These are phyloP conservation scores for Aspergillus sp. DNA, from an alignment of 2,329 filamentous ascomycete species.

Conservation along the genomic window DNA sequence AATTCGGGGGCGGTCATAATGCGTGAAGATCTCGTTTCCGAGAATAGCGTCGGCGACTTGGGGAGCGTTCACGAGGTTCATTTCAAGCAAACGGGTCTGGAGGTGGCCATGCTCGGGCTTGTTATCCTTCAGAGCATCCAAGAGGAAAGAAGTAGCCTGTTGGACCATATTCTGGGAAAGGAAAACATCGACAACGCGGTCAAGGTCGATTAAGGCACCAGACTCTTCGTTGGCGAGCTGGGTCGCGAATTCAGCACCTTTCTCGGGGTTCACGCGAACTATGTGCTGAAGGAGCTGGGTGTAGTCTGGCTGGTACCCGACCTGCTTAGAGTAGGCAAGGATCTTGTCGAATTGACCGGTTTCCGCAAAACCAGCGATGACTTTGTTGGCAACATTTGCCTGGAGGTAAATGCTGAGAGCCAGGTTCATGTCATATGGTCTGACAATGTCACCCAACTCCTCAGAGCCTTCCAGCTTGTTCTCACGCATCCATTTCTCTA, in stretches of 20 bases:
- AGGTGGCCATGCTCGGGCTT: conserved; percentile 88
- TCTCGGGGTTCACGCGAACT: conserved; percentile 85
- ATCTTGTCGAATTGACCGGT: conserved; percentile 97
- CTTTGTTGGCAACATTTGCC: conserved; percentile 88
- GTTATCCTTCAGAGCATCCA: conserved; percentile 94
- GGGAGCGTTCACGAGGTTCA: conserved; percentile 95
- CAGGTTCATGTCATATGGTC: conserved; percentile 82
- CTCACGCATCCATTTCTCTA: conserved; percentile 98
- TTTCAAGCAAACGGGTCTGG: conserved; percentile 92
- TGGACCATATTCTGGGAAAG: conserved; percentile 97
- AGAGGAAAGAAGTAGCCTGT: conserved; percentile 94
- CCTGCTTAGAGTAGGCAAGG: conserved; percentile 80
- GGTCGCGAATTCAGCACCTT: conserved; percentile 92
- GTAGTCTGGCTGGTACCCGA: conserved; percentile 92
- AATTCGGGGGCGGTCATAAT: conserved; percentile 90
- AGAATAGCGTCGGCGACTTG: conserved; percentile 98
- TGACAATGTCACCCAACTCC: conserved; percentile 91
- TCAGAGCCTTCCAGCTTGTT: conserved; percentile 95
- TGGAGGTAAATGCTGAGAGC: conserved; percentile 88
- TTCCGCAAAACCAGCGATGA: conserved; percentile 91
- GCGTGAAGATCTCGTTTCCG: conserved; percentile 96
- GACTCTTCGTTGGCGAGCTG: conserved; percentile 85
- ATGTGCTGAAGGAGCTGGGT: conserved; percentile 90
- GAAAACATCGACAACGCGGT: conserved; percentile 96
- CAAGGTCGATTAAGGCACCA: conserved; percentile 84